Evolutionary conservation across 257 asterid genomes (phyloP), one percentile per base, ranked within the genome.

Genomic region (Ballota nigra): DNA sequence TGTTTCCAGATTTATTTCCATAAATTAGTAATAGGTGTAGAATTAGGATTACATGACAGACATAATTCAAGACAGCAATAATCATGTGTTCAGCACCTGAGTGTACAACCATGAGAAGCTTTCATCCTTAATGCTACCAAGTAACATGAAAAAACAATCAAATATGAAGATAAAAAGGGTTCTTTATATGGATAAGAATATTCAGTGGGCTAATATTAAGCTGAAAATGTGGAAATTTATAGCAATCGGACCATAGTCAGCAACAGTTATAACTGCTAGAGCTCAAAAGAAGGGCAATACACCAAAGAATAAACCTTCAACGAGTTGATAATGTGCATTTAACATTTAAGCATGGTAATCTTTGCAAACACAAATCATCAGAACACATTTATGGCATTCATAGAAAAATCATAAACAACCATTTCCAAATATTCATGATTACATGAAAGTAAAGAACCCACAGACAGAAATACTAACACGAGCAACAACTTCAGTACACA

Each of bases 301-400:
- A 16, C 12, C 36, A 16, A 28, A 28, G 31, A 45, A 12, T n/a
- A 71, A 40, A 36, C 58, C 66, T 33, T 68, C 28, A 23, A 4
- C 1, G 18, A 34, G 29, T 15, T 70, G 28, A 40, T 12, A 52
- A 34, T 36, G 16, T 38, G 18, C 66, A 63, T 38, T 43, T 8
- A 15, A 61, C 26, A 66, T 55, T 16, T 45, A 29, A 43, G 62
- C 43, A 58, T 43, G 61, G 36, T 43, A 18, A 10, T 10, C 16
- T 45, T 33, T 34, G 68, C 72, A 33, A 66, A 43, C 64, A 31
- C 29, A n/a, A 13, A 43, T 29, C 63, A 75, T 59, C 34, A 75
- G 24, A 43, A 31, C 34, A 43, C 57, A n/a, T 20, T 20, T 59
- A 72, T 15, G 13, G 5, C 33, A 64, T 55, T 7, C 34, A 63